Percentiles rank a stretch among this genome's conserved stretches.
phyloP scores from a whole-genome alignment of 2,329 filamentous ascomycete genomes.

The Alternaria infectoria region DNA sequence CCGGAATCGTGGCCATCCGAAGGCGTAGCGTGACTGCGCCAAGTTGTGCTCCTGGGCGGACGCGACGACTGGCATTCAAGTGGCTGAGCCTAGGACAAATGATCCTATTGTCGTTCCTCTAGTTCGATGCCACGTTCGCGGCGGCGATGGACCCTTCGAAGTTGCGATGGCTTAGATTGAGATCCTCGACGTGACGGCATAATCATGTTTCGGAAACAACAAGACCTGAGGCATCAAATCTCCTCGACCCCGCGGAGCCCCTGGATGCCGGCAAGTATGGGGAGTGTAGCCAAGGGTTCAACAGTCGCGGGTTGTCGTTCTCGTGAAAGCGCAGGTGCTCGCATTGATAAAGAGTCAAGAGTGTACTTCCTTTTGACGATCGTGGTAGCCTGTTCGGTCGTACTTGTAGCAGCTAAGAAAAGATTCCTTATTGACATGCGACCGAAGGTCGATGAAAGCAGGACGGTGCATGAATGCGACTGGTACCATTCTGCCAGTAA shows the following conservation, averaged over 20 bases:
- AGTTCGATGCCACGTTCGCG: background rate
- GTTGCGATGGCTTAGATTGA: background rate
- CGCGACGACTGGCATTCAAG: slow-evolving; percentile 1
- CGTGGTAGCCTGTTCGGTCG: background rate
- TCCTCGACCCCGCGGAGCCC: background rate
- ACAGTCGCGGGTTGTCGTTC: background rate
- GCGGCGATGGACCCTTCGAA: background rate
- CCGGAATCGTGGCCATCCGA: slow-evolving; percentile 1
- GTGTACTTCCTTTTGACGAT: background rate
- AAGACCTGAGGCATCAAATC: slow-evolving; percentile 2
- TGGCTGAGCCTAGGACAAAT: background rate
- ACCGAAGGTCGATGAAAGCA: background rate
- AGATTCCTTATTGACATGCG: background rate
- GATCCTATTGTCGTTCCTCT: background rate
- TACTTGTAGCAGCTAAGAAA: background rate
- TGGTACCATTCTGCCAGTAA: background rate
- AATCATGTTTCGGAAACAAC: slow-evolving; percentile 2
- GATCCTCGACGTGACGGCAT: background rate
- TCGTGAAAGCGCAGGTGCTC: background rate
- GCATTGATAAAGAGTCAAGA: slow-evolving; percentile 3
- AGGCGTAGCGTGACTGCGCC: slow-evolving; percentile 1
- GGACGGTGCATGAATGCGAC: background rate
- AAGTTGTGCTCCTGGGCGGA: slow-evolving; percentile 1
- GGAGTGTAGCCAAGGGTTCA: background rate
- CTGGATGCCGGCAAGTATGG: background rate